These are phyloP conservation scores for Chlamydomonas urium DNA, from an alignment of 139 green algal genomes.

Conservation along the genomic window DNA sequence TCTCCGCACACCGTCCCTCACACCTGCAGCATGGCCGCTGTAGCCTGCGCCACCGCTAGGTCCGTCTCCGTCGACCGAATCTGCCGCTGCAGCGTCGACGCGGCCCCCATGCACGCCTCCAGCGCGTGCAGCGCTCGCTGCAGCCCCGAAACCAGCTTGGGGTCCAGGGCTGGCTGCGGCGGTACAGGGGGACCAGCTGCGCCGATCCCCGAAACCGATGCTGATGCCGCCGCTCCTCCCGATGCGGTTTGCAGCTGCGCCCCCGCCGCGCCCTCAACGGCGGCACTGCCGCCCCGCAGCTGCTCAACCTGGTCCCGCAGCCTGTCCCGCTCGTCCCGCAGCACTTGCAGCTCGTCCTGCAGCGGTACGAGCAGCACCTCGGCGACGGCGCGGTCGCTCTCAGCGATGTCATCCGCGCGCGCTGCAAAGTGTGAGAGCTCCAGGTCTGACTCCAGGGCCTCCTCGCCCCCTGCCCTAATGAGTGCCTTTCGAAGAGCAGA, in stretches of 20 bases:
- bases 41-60: background rate
- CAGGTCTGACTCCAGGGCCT: conserved; percentile 24
- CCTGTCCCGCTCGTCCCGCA: conserved; percentile 6
- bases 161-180: background rate
- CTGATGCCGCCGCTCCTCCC: background rate
- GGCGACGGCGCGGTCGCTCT: conserved; percentile 27
- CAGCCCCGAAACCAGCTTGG: background rate
- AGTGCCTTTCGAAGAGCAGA: conserved; percentile 32
- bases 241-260: no score
- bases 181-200: background rate
- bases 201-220: background rate
- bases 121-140: background rate
- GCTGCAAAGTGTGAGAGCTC: conserved; percentile 25
- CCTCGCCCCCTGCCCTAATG: conserved; percentile 22
- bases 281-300: background rate
- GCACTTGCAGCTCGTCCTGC: conserved; percentile 16
- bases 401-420: conserved; percentile 15
- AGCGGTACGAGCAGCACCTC: conserved; percentile 32
- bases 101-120: background rate
- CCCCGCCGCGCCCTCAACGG: no score
- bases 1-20: background rate
- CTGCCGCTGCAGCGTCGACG: background rate
- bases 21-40: background rate
- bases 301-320: background rate
- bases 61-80: conserved; percentile 4